These are phyloP conservation scores for Debaryomyces robertsiae DNA, from an alignment of 1,139 yeast species.

Conservation along the genomic window DNA sequence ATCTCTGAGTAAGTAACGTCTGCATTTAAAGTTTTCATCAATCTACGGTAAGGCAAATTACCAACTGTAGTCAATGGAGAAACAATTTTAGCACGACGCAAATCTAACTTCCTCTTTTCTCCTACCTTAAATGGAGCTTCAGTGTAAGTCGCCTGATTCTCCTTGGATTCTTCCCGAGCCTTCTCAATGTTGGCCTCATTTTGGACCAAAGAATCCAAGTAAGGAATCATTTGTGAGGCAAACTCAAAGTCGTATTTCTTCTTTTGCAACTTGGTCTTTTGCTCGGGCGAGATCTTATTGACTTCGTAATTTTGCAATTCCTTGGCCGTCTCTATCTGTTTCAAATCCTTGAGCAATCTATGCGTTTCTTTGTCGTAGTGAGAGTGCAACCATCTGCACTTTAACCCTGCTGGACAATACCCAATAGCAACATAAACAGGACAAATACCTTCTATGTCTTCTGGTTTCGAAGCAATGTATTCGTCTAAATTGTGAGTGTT, in stretches of 20 bases:
- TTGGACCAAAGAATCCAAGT: slow-evolving; percentile 53
- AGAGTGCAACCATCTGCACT: slow-evolving; percentile 88
- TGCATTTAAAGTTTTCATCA: slow-evolving; percentile 90
- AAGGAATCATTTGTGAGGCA: slow-evolving; percentile 56
- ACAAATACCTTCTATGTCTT: slow-evolving; percentile 73
- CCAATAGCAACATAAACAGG: slow-evolving; percentile 86
- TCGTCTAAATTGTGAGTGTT: slow-evolving; percentile 71
- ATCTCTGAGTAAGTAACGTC: slow-evolving; percentile 94
- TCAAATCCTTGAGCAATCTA: slow-evolving; percentile 47
- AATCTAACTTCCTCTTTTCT: slow-evolving; percentile 79
- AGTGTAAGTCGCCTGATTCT: slow-evolving; percentile 47
- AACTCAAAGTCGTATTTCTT: slow-evolving; percentile 59
- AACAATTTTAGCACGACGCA: slow-evolving; percentile 76
- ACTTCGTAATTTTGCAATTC: slow-evolving; percentile 54
- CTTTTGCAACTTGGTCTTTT: slow-evolving; percentile 61
- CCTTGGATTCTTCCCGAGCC: slow-evolving; percentile 32
- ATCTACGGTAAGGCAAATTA: slow-evolving; percentile 88
- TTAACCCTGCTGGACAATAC: slow-evolving; percentile 87
- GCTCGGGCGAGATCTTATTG: slow-evolving; percentile 58
- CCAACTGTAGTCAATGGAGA: slow-evolving; percentile 98
- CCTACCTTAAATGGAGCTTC: slow-evolving; percentile 77
- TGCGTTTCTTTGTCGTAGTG: slow-evolving; percentile 60
- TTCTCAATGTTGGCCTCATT: slow-evolving; percentile 39
- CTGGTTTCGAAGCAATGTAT: slow-evolving; percentile 67
- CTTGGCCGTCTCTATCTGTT: slow-evolving; percentile 36